These are phyloP conservation scores for Gracilaria vermiculophylla DNA, from an alignment of 23 red algal species.

Conservation along the genomic window DNA sequence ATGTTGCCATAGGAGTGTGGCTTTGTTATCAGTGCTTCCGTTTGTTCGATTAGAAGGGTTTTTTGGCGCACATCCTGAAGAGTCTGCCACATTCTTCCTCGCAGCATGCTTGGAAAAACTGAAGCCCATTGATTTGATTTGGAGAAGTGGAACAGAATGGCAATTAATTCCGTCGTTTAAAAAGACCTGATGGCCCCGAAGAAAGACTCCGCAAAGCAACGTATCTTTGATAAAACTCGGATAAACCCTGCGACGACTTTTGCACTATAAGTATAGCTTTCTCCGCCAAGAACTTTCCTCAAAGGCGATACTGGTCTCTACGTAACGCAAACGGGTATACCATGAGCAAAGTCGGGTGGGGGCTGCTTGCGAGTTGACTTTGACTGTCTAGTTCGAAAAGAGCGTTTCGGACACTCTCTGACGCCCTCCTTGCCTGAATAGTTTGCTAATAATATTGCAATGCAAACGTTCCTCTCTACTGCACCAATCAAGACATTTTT, in stretches of 20 bases:
- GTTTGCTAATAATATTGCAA: not conserved
- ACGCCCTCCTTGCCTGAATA: not conserved
- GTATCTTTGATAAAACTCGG: too few species aligned
- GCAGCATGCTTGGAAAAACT: not conserved
- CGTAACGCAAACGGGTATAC: too few species aligned
- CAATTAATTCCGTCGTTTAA: too few species aligned
- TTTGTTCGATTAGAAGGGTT: not conserved
- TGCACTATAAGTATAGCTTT: too few species aligned
- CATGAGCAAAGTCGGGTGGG: too few species aligned
- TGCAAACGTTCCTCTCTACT: not conserved
- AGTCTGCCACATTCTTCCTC: not conserved
- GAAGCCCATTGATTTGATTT: not conserved
- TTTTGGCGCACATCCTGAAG: not conserved
- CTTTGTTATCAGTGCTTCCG: not conserved
- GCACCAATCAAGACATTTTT: not conserved
- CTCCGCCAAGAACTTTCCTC: too few species aligned
- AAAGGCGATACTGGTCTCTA: too few species aligned
- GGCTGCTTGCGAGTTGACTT: not conserved
- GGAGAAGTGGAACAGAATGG: too few species aligned
- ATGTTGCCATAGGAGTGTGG: constrained; percentile 40
- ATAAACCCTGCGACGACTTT: too few species aligned
- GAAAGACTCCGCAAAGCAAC: too few species aligned
- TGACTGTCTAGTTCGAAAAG: not conserved
- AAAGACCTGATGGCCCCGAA: too few species aligned
- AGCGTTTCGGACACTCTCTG: not conserved